Conservation (phyloP, 805 yeast species). For the Metschnikowia rubicola region DNA sequence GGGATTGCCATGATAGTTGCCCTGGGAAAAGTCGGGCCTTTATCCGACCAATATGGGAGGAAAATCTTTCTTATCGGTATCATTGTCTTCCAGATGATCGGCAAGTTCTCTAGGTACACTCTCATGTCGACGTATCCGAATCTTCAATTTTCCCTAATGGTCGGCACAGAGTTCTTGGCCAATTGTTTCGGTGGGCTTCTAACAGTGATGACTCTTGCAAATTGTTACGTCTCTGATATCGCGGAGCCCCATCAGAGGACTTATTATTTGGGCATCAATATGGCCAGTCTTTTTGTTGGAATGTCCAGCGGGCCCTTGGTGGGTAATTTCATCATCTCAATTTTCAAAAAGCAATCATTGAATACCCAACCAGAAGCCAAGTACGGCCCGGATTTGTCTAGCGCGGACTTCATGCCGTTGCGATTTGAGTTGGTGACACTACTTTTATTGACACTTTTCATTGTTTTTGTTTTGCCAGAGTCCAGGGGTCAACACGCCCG, state of each 20-base stretch:
- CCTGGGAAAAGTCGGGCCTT: conserved; percentile 49
- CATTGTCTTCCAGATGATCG: conserved; percentile 20
- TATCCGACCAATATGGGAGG: conserved; percentile 38
- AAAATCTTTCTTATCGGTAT: conserved; percentile 24
- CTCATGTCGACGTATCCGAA: conserved; percentile 24
- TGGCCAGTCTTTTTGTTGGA: conserved; percentile 59
- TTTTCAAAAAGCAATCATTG: background rate
- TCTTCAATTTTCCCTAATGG: conserved; percentile 35
- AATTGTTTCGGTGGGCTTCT: conserved; percentile 62
- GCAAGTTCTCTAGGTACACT: conserved; percentile 21
- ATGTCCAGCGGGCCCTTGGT: conserved; percentile 62
- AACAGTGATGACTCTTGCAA: conserved; percentile 53
- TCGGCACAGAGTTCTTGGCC: conserved; percentile 43
- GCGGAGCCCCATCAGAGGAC: conserved; percentile 59
- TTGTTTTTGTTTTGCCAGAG: conserved; percentile 49
- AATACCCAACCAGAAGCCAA: background rate
- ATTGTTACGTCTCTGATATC: conserved; percentile 73
- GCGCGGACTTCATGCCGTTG: conserved; percentile 32
- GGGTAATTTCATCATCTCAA: conserved; percentile 29
- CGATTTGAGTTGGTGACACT: conserved; percentile 32
- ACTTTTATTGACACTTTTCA: conserved; percentile 26
- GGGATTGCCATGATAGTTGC: conserved; percentile 49
- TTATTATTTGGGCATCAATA: conserved; percentile 53
- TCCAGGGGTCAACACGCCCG: conserved; percentile 58
- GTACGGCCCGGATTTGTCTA: conserved; percentile 16